Base-by-base conservation (phyloP, 2,329 filamentous ascomycete species). In the Fusarium sp. region DNA sequence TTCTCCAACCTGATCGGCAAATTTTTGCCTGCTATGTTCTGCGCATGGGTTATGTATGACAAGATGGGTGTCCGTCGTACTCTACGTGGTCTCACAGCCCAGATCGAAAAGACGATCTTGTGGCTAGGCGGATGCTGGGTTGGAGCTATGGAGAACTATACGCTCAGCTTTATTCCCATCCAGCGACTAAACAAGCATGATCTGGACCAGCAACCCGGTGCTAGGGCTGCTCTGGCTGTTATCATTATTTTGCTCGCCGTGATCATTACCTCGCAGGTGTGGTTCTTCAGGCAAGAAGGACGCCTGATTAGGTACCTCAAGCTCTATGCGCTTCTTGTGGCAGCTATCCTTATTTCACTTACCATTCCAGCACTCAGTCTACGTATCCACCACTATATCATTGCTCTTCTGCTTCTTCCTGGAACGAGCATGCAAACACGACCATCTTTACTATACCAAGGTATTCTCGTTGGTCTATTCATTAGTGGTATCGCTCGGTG, bases 61-160 rank as follows among this genome's bases (percentile, higher is more conserved):
- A 94, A 92, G 78, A 95, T 95, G 85, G 89, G 90, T 57, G 87
- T 96, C 12, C 85, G 89, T 7, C 91, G 92, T 47, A 90, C 92
- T 2, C 86, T 97, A 27, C 81, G 80, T 2, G 91, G 90, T 3
- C 85, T 98, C 4, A 91, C 89, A 1, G 94, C 95, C 1, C 95
- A 97, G 77, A 75, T 97, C 45, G 95, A 97, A 77, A 98, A 97
- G 84, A 93, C 94, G 0, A 81, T 98, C 5, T 85, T 98, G 29
- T 98, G 94, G 92, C 85, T 99, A 1, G 95, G 95, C 2, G 91
- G 90, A 10, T 94, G 92, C 77, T 99, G 97, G 92, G 89, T 98
- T 42, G 96, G 95, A 18, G 91, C 93, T 2, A 82, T 99, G 72
- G 95, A 95, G 76, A 98, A 98, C 81, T 97, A 98, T 81, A 98